phyloP scores from a whole-genome alignment of 2,329 filamentous ascomycete species.

The Neoarthrinium moseri region DNA sequence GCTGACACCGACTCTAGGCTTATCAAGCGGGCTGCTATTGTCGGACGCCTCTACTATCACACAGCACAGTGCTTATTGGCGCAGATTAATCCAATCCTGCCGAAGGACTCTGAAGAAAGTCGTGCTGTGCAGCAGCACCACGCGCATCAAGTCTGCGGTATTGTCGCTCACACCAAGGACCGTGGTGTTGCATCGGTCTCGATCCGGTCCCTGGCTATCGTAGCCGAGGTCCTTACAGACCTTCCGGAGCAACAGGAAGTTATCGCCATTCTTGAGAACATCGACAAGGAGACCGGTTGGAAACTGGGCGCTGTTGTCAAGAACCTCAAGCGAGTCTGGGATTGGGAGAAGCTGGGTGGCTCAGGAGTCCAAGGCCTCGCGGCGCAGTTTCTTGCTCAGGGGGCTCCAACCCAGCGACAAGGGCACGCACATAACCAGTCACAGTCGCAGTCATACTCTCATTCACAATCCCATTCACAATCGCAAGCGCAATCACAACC shows the following conservation, averaged over 20 bases:
- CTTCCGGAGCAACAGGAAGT: slow-evolving; percentile 78
- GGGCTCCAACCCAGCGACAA: slow-evolving; percentile 6
- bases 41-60: slow-evolving; percentile 86
- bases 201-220: slow-evolving; percentile 75
- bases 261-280: slow-evolving; percentile 71
- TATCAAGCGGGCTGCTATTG: slow-evolving; percentile 76
- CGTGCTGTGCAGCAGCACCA: slow-evolving; percentile 69
- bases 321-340: slow-evolving; percentile 76
- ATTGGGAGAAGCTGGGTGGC: slow-evolving; percentile 55
- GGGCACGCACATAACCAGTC: too few species aligned
- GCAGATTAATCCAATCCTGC: slow-evolving; percentile 72
- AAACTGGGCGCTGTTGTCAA: slow-evolving; percentile 68
- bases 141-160: slow-evolving; percentile 83
- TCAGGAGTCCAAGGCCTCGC: slow-evolving; percentile 22
- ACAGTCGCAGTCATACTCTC: not conserved
- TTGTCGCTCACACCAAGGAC: slow-evolving; percentile 82
- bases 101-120: slow-evolving; percentile 64
- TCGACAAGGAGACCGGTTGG: slow-evolving; percentile 78
- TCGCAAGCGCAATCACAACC: too few species aligned
- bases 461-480: not conserved
- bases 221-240: slow-evolving; percentile 68
- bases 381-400: slow-evolving; percentile 19
- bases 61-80: slow-evolving; percentile 79
- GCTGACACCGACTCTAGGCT: too few species aligned
- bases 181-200: slow-evolving; percentile 76